These are phyloP conservation scores for Guadua angustifolia DNA, from an alignment of 176 grass and related monocot genomes.

Conservation along the genomic window DNA sequence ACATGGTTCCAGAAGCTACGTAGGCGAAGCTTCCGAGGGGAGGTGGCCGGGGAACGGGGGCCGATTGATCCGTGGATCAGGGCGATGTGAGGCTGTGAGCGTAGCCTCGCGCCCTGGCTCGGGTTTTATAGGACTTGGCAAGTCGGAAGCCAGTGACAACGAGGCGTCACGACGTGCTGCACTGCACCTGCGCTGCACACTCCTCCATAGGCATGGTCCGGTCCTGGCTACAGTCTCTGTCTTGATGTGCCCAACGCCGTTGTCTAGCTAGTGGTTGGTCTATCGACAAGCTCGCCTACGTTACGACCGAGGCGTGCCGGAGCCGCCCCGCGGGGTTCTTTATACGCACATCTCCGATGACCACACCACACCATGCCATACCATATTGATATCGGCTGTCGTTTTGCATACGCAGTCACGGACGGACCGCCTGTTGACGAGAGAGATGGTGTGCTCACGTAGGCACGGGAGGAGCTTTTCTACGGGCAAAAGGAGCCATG, in stretches of 20 bases:
- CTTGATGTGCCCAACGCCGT: background rate
- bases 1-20: slow-evolving; percentile 20
- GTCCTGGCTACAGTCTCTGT: too few relatives aligned
- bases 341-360: slow-evolving; percentile 1
- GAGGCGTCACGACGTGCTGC: background rate
- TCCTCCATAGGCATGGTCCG: background rate
- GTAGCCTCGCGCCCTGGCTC: background rate
- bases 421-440: too few relatives aligned
- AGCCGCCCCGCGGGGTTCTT: background rate
- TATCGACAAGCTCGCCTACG: background rate
- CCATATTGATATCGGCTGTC: too few relatives aligned
- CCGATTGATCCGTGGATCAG: background rate
- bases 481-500: too few relatives aligned
- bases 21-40: background rate
- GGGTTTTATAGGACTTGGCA: slow-evolving; percentile 32
- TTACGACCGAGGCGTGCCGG: slow-evolving; percentile 20
- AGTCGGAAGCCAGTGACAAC: too few relatives aligned
- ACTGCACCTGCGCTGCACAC: too few relatives aligned
- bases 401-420: too few relatives aligned
- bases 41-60: background rate
- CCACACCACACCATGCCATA: too few relatives aligned
- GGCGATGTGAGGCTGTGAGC: background rate
- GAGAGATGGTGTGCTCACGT: too few relatives aligned
- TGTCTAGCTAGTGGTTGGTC: background rate
- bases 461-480: too few relatives aligned